phyloP scores from a whole-genome alignment of 2,329 filamentous ascomycete species.

The Tolypocladium guangdongense region DNA sequence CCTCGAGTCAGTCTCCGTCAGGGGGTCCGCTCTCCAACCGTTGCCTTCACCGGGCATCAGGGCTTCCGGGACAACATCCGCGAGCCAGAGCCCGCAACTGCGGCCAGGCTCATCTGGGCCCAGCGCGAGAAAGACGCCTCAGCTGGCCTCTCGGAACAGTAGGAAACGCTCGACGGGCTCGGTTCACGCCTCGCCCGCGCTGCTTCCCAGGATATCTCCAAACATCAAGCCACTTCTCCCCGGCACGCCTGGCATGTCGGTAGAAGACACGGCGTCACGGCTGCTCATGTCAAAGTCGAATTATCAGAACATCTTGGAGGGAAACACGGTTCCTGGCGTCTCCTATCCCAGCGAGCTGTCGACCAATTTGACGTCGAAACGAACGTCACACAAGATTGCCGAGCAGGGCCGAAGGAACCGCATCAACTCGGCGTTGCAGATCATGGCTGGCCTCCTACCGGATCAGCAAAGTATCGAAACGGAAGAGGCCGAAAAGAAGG shows the following conservation, averaged over 20 bases:
- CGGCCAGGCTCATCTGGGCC: conserved; percentile 35
- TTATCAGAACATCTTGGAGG: conserved; percentile 94
- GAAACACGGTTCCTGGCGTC: conserved; percentile 80
- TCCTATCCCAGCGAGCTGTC: conserved; percentile 85
- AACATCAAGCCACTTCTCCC: conserved; percentile 88
- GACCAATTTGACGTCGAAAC: conserved; percentile 89
- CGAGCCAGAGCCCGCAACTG: conserved; percentile 56
- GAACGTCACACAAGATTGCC: conserved; percentile 94
- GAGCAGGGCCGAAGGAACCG: conserved; percentile 92
- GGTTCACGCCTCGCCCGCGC: conserved; percentile 71
- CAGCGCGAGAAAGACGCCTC: conserved; percentile 42
- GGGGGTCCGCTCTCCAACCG: conserved; percentile 38
- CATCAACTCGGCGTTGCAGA: conserved; percentile 86
- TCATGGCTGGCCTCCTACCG: conserved; percentile 83
- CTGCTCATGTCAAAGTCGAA: conserved; percentile 91
- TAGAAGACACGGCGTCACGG: conserved; percentile 53
- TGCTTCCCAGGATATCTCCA: conserved; percentile 83
- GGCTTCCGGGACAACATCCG: conserved; percentile 33
- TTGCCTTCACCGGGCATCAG: conserved; percentile 39
- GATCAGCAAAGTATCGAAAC: conserved; percentile 30
- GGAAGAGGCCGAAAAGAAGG: conserved; percentile 37
- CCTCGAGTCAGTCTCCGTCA: conserved; percentile 30
- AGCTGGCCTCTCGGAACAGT: conserved; percentile 42
- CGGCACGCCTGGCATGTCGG: conserved; percentile 37
- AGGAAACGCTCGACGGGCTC: conserved; percentile 68